Percentiles rank a stretch among this genome's conserved stretches.
Evolutionary conservation across 306 rosid genomes (phyloP).

Genomic region (Macrotyloma uniflorum): DNA sequence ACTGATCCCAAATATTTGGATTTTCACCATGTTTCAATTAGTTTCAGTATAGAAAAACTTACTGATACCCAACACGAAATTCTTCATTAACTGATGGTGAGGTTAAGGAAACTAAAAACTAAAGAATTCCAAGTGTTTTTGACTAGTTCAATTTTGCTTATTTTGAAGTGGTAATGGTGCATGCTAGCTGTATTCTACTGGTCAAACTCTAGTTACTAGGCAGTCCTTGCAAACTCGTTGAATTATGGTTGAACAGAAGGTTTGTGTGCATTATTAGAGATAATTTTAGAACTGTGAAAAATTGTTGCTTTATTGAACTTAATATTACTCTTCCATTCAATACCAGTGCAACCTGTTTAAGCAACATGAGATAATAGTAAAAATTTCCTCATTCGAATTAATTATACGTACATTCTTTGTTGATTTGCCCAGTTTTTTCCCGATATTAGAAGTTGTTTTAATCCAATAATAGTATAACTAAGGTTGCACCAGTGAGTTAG

Average conservation of each 20-base stretch:
- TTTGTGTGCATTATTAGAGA: background rate
- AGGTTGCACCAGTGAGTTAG: background rate
- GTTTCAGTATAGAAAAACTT: background rate
- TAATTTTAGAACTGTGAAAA: background rate
- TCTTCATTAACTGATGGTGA: background rate
- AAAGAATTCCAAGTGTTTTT: background rate
- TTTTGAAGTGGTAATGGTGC: background rate
- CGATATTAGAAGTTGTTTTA: background rate
- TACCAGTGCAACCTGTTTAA: background rate
- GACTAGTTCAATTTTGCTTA: background rate
- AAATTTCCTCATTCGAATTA: background rate
- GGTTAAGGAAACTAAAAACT: slow-evolving; percentile 9
- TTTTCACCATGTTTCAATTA: background rate
- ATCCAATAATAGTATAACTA: background rate
- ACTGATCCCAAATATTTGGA: background rate
- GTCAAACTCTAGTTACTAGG: slow-evolving; percentile 25
- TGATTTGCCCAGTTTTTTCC: background rate
- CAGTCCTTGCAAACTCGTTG: background rate
- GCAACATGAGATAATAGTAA: background rate
- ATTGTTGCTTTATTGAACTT: background rate
- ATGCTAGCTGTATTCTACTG: background rate
- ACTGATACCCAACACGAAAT: background rate
- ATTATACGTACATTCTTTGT: background rate
- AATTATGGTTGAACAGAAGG: slow-evolving; percentile 19
- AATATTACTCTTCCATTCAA: background rate